These are phyloP conservation scores for Starmerella sp. DNA, from an alignment of 805 yeast species.

Conservation along the genomic window DNA sequence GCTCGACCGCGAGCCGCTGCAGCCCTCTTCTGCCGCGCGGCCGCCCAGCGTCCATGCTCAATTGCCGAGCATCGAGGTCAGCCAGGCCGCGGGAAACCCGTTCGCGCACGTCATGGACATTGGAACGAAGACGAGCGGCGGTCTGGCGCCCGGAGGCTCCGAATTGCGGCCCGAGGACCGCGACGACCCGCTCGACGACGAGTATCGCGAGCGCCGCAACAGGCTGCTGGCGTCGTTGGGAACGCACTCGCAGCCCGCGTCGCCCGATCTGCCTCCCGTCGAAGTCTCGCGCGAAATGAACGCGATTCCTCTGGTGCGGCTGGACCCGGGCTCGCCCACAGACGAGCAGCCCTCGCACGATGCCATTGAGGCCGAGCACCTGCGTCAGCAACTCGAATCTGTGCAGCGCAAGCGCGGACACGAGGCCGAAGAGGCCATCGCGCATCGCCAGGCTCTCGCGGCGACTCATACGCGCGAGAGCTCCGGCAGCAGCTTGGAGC, in stretches of 20 bases:
- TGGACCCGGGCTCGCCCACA: slow-evolving; percentile 2
- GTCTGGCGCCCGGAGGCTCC: slow-evolving; percentile 27
- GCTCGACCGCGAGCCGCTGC: slow-evolving; percentile 6
- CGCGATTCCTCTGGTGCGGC: slow-evolving; percentile 12
- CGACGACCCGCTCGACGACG: slow-evolving; percentile 18
- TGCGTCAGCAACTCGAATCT: neutral
- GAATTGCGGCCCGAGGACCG: slow-evolving; percentile 9
- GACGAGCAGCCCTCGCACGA: neutral
- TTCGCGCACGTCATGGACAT: slow-evolving; percentile 22
- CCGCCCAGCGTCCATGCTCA: slow-evolving; percentile 4
- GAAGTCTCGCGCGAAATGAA: slow-evolving; percentile 8
- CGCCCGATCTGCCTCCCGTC: slow-evolving; percentile 1
- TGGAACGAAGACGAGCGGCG: slow-evolving; percentile 26
- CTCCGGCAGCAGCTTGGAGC: neutral
- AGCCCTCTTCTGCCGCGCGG: neutral
- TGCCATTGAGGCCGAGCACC: slow-evolving; percentile 3
- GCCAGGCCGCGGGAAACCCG: slow-evolving; percentile 13
- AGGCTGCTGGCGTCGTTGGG: slow-evolving; percentile 13
- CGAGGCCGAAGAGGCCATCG: slow-evolving; percentile 1
- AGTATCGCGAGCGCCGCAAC: slow-evolving; percentile 20
- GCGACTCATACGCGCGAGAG: neutral
- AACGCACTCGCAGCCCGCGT: slow-evolving; percentile 9
- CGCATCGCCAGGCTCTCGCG: neutral
- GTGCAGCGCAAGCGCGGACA: neutral
- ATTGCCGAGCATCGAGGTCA: slow-evolving; percentile 9